Evolutionary conservation across 768 basidiomycete genomes (phyloP).

Genomic region (Tricholoma furcatifolium): DNA sequence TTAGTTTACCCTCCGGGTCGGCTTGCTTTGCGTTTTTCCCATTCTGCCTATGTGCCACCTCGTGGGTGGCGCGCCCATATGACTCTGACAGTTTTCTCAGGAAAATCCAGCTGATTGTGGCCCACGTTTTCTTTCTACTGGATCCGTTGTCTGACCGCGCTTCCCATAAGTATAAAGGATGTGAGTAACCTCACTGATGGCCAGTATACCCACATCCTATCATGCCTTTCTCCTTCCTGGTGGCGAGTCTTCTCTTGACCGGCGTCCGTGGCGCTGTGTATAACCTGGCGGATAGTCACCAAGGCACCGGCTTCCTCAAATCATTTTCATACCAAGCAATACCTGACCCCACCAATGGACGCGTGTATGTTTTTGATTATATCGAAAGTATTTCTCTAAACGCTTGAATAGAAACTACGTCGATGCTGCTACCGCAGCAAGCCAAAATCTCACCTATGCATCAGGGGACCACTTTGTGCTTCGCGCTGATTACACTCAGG

Average conservation of each 20-base stretch:
- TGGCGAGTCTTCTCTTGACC: slow-evolving; percentile 9
- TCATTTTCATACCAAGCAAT: slow-evolving; percentile 48
- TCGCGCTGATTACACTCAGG: slow-evolving; percentile 51
- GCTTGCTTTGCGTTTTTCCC: no score
- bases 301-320: slow-evolving; percentile 47
- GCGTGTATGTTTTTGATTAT: slow-evolving; percentile 43
- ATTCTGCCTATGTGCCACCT: no score
- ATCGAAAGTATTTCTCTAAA: neutral
- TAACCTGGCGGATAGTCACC: slow-evolving; percentile 40
- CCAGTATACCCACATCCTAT: neutral
- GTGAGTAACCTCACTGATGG: neutral
- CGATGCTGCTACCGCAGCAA: slow-evolving; percentile 42
- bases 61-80: slow-evolving; percentile 10
- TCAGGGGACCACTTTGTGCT: slow-evolving; percentile 52
- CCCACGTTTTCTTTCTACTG: neutral
- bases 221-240: slow-evolving; percentile 1
- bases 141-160: neutral
- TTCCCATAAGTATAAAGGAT: neutral
- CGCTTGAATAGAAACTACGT: slow-evolving; percentile 1
- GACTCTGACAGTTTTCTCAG: slow-evolving; percentile 1
- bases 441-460: slow-evolving; percentile 57
- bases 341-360: slow-evolving; percentile 63
- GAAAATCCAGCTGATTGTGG: neutral
- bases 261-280: slow-evolving; percentile 46
- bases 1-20: no score